Evolutionary conservation across 345 rosid genomes (phyloP), one percentile per base, ranked within the genome.

Genomic region (Moricandia arvensis): DNA sequence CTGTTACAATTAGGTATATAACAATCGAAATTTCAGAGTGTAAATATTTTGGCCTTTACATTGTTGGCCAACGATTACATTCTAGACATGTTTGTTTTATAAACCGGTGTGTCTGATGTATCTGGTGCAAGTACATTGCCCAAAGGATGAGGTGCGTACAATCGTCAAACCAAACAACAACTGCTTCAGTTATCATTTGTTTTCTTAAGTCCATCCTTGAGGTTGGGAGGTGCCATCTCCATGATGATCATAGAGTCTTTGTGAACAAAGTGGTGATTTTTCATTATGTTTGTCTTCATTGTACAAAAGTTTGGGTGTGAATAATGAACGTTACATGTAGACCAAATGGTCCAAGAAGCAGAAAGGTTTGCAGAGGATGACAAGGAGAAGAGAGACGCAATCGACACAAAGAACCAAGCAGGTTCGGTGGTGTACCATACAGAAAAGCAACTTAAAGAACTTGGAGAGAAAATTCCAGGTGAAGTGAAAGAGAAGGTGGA

Each of bases 341-440:
- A 86, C 5, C 83, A 86, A 74, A 94, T 91, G 98, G 97, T 94
- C 17, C 85, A 75, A 7, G 98, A 94, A 57, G 98, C 96, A 3
- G 95, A 91, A 84, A 91, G 70, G 68, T 91, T 88, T 67, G 81
- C 96, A 0, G 85, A 87, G 83, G 97, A 93, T 75, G 98, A 93
- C 82, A 93, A 88, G 80, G 94, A 91, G 82, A 93, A 84, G 87
- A 86, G 98, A 80, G 98, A 93, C 7, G 87, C 97, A 1, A 91
- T 93, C 6, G 98, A 93, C 87, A 93, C 98, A 31, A 93, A 91
- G 88, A 91, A 93, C 82, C 98, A 93, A 59, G 96, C 97, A 0
- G 98, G 90, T 69, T 93, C 98, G 0, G 85, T 90, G 0, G 90
- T 91, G n/a, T 91, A 93, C 84, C 96, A 91, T 66, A 93, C 97